Base-by-base conservation (phyloP, 805 yeast species). In the Nakazawaea wickerhamii region DNA sequence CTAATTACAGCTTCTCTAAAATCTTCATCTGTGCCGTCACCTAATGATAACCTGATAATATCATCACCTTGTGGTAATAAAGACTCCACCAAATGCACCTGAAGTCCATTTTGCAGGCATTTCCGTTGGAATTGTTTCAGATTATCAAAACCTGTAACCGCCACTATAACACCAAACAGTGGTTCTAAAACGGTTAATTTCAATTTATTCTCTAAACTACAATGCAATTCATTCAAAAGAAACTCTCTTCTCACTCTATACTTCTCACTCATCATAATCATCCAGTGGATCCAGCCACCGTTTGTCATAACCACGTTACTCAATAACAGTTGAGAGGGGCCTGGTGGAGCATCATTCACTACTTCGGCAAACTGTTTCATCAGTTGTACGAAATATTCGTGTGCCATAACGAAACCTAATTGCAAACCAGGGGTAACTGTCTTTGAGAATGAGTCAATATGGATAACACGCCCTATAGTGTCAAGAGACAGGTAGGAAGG, bases 91-190 rank as follows among this genome's bases (percentile, higher is more conserved):
- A 23, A 7, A 23, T 23, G 26, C 7, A 23, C 10, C 26, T 8
- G 10, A 7, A 23, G 10, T 23, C 26, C 26, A 8, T 23, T 7
- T 23, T 23, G 10, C 7, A 7, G 26, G 10, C 26, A 23, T 10
- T 23, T 23, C 10, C 10, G 10, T 23, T 23, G 26, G 10, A 23
- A 23, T 10, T 8, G 10, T 23, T 7, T 8, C 7, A 10, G 10
- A 23, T 23, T 23, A 10, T 7, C 7, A 10, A 23, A 23, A 7
- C 26, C 26, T 8, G 7, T 8, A 7, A 75, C 55, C 8, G 71
- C 55, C 32, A 75, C 73, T 60, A 78, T 77, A 83, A 78, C 77
- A 15, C 84, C 84, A 22, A 80, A 79, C 14, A 67, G 60, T 4
- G 81, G 78, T 41, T 71, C 77, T 41, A 75, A 58, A 7, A 23